phyloP scores from a whole-genome alignment of 192 early-diverging fungal species.

The Coemansia sp. region DNA sequence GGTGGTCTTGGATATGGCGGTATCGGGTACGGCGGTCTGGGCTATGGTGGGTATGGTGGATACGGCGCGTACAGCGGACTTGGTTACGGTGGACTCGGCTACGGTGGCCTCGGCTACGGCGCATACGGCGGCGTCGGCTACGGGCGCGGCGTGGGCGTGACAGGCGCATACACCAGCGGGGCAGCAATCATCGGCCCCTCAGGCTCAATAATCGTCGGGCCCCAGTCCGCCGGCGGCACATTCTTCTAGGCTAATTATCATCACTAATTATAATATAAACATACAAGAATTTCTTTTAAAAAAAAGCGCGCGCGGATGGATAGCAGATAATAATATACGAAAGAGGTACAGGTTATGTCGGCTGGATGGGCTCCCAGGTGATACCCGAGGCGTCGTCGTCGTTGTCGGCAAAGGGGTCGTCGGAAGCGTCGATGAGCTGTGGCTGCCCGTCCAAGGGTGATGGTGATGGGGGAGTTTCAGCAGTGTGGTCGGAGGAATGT shows the following conservation, averaged over 20 bases:
- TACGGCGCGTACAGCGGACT: conserved; percentile 1
- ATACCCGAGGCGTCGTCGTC: conserved; percentile 10
- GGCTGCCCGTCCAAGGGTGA: conserved; percentile 1
- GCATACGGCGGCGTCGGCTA: conserved; percentile 15
- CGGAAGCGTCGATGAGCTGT: conserved; percentile 6
- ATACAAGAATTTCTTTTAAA: no score
- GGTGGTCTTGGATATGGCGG: conserved; percentile 9
- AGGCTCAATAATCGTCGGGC: conserved; percentile 47
- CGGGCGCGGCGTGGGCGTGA: conserved; percentile 21
- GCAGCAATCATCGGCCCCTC: conserved; percentile 48
- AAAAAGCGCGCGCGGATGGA: no score
- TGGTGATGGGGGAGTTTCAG: background rate
- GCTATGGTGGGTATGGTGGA: conserved; percentile 14
- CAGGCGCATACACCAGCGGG: conserved; percentile 40
- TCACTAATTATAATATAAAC: background rate
- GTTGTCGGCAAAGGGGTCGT: conserved; percentile 44
- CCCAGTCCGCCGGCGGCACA: conserved; percentile 51
- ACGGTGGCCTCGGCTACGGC: conserved; percentile 16
- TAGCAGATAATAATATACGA: no score
- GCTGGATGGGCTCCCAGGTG: conserved; percentile 35
- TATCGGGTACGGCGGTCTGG: conserved; percentile 7
- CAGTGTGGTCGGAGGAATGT: background rate
- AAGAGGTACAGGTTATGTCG: conserved; percentile 9
- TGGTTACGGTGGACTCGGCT: conserved; percentile 26
- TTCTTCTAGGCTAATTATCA: conserved; percentile 35